These are phyloP conservation scores for Austroboletus niveus DNA, from an alignment of 1,284 basidiomycete genomes.

Conservation along the genomic window DNA sequence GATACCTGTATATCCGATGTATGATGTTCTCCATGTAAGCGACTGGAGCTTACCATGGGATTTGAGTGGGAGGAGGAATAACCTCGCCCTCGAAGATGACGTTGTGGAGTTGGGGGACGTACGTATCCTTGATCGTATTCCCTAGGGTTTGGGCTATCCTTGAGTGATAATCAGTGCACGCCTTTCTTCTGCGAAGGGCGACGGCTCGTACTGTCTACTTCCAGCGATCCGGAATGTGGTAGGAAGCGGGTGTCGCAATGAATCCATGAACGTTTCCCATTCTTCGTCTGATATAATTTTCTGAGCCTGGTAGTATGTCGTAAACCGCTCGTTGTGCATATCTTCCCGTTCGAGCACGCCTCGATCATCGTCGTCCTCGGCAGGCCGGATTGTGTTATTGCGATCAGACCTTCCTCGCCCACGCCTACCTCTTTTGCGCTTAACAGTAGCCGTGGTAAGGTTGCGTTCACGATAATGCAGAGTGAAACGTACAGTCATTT, in stretches of 20 bases:
- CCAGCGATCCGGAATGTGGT: slow-evolving; percentile 95
- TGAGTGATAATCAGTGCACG: slow-evolving; percentile 11
- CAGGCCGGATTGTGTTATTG: slow-evolving; percentile 4
- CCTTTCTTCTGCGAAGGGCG: not conserved
- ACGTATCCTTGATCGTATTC: slow-evolving; percentile 46
- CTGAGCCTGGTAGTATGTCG: slow-evolving; percentile 76
- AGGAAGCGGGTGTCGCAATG: slow-evolving; percentile 76
- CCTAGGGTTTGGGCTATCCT: slow-evolving; percentile 27
- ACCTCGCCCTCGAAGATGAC: slow-evolving; percentile 78
- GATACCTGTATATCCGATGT: slow-evolving; percentile 64
- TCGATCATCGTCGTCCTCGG: slow-evolving; percentile 29
- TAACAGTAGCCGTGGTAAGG: not conserved
- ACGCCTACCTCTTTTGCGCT: slow-evolving; percentile 20
- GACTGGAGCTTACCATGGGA: slow-evolving; percentile 67
- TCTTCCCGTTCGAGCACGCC: slow-evolving; percentile 52
- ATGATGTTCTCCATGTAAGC: not conserved
- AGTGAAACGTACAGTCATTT: slow-evolving; percentile 20
- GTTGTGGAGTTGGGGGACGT: slow-evolving; percentile 77
- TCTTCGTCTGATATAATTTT: slow-evolving; percentile 70
- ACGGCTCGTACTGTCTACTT: slow-evolving; percentile 67
- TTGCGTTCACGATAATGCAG: not conserved
- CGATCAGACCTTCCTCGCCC: slow-evolving; percentile 2
- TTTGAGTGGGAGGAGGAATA: slow-evolving; percentile 78
- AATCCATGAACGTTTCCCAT: slow-evolving; percentile 76
- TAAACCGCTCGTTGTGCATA: slow-evolving; percentile 74